Evolutionary conservation across 768 basidiomycete genomes (phyloP), one percentile per base, ranked within the genome.

Genomic region (Tulasnella sp.): DNA sequence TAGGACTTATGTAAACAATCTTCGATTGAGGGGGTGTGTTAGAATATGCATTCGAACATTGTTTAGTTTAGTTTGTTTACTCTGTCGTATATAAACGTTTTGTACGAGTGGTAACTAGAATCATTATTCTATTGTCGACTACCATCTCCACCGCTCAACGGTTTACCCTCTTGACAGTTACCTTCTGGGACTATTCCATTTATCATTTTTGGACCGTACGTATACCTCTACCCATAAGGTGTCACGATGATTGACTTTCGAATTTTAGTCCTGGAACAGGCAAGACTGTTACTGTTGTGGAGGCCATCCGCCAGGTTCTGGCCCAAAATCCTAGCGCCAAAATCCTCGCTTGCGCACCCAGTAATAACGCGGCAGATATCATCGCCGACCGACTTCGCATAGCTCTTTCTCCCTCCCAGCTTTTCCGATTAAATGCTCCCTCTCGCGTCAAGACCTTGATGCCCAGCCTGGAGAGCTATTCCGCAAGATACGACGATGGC

Each of bases 361-460:
- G 42, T 14, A 80, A 80, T 48, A 34, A 31, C 42, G 79, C 73
- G 10, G 73, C 79, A 3, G 82, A 82, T 79, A 42, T 82, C 27
- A 75, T 82, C 24, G 72, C 80, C 27, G 24, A 42, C 31, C 39
- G 46, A n/a, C 27, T 38, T 18, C 62, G 62, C 2, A 10, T 27
- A 0, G 16, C 62, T 18, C 62, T 68, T 14, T 36, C 62, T 16
- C n/a, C 16, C 18, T 27, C 62, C 10, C 36, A 80, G 39, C 74
- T 82, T 8, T 82, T 82, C 72, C 73, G 82, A 16, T 52, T 82
- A 27, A 80, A 79, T 36, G 81, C 82, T 0, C 80, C 80, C 1
- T 80, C 82, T 21, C 80, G n/a, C 6, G 71, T 62, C 16, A 46
- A 44, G 27, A 31, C 46, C 12, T 10, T 79, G 12, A 76, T 75